Conservation (phyloP, 805 yeast species). For the Wickerhamiella musiphila region DNA sequence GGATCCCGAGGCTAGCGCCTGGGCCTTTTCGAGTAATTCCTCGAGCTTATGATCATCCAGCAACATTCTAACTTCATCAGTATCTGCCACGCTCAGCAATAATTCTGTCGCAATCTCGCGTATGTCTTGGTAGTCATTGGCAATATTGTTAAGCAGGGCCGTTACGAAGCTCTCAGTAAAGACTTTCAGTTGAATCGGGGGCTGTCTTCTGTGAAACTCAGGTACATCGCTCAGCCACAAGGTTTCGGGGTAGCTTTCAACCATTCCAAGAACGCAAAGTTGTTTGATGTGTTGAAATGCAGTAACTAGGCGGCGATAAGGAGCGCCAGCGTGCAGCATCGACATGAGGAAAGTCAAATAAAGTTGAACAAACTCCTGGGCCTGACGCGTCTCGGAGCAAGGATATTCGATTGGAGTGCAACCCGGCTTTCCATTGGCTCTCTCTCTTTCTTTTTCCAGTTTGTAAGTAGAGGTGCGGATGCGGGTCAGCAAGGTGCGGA, state of each 20-base stretch:
- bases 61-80: too few species aligned
- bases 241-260: constrained; percentile 29
- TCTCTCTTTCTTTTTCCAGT: constrained; percentile 29
- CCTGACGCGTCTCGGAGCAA: too few species aligned
- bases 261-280: constrained; percentile 36
- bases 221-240: constrained; percentile 36
- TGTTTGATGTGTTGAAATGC: constrained; percentile 31
- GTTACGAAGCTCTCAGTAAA: constrained; percentile 27
- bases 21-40: constrained; percentile 3
- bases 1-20: constrained; percentile 20
- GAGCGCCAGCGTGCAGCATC: constrained; percentile 37
- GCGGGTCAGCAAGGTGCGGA: constrained; percentile 46
- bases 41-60: neutral
- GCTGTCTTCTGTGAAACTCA: too few species aligned
- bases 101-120: constrained; percentile 34
- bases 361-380: constrained; percentile 27
- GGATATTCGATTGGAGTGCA: too few species aligned
- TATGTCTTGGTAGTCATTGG: constrained; percentile 64
- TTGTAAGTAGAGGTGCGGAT: constrained; percentile 53
- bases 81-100: constrained; percentile 22
- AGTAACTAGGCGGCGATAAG: constrained; percentile 35
- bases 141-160: constrained; percentile 40
- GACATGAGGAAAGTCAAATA: constrained; percentile 23
- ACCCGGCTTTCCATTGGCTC: constrained; percentile 4
- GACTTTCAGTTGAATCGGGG: too few species aligned